A percentile compares a stretch with the other conserved stretches of the same genome.
These are phyloP conservation scores for Diaporthe batatas DNA, from an alignment of 2,329 filamentous ascomycete genomes.

Conservation along the genomic window DNA sequence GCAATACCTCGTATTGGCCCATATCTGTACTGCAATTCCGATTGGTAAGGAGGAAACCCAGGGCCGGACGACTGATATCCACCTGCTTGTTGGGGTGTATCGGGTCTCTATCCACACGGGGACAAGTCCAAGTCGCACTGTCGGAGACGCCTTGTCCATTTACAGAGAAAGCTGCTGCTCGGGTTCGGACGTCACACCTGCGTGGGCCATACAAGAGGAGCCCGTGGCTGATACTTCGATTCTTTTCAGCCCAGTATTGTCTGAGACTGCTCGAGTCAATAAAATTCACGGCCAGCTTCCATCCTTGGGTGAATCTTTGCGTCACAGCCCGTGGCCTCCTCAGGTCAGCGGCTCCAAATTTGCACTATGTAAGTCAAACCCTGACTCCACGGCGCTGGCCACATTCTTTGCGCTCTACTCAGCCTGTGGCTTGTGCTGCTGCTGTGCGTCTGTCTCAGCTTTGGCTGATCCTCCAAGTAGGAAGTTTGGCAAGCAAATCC, in stretches of 20 bases:
- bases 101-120: neutral
- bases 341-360: slow-evolving; percentile 45
- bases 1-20: neutral
- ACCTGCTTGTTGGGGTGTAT: slow-evolving; percentile 16
- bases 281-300: neutral
- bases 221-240: slow-evolving; percentile 34
- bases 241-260: neutral
- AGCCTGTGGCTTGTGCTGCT: slow-evolving; percentile 11
- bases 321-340: slow-evolving; percentile 37
- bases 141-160: slow-evolving; percentile 4
- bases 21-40: slow-evolving; percentile 15
- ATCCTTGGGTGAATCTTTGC: slow-evolving; percentile 16
- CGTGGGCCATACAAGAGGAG: slow-evolving; percentile 20
- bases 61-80: slow-evolving; percentile 25
- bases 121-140: slow-evolving; percentile 6
- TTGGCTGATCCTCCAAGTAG: slow-evolving; percentile 62
- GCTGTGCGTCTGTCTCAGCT: slow-evolving; percentile 11
- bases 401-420: neutral
- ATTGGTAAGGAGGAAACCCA: slow-evolving; percentile 22
- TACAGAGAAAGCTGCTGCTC: slow-evolving; percentile 7
- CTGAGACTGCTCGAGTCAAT: slow-evolving; percentile 23
- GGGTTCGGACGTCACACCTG: slow-evolving; percentile 37
- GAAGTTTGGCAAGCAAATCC: slow-evolving; percentile 99
- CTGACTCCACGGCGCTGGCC: slow-evolving; percentile 10
- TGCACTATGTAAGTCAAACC: slow-evolving; percentile 53